Evolutionary conservation across 257 asterid genomes (phyloP), one percentile per base, ranked within the genome.

Genomic region (Nicotiana attenuata): DNA sequence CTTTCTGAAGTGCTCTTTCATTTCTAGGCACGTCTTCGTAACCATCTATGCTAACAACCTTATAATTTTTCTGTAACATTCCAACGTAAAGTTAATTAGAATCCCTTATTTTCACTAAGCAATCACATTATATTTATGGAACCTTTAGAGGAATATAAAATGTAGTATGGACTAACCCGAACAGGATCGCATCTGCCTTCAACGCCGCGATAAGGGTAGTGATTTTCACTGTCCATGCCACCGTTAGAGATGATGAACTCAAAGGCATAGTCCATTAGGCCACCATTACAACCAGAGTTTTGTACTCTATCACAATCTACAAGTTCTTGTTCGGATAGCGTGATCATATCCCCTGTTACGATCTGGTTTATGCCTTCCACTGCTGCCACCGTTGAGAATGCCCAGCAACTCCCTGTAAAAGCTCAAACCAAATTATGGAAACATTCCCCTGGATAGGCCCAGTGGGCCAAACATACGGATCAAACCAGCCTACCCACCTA

Each of bases 201-300:
- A 5, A 52, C 76, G 2, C 95, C 98, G 16, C 55, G 83, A 85
- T 93, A 94, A 33, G 98, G 97, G 59, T 94, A 94, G 66, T 93
- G 92, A 52, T 65, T 89, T 82, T 93, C 97, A 10, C 96, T 89
- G 83, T 93, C 97, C 53, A 93, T 91, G 14, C 97, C 97, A 35
- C 98, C 97, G 28, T 93, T 93, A 60, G 87, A 67, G 4, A 92
- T 35, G 80, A 94, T 92, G 90, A 94, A 93, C 17, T 88, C 82
- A 81, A 94, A 94, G 64, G 94, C 98, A 80, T 88, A 85, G 50
- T 94, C 97, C 98, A 93, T 93, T 16, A 93, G 91, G 52, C 97
- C 97, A 10, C 97, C 98, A 68, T 84, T 89, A 89, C 98, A 94
- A 53, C 97, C 97, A 5, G 55, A 13, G 56, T 94, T 92, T 19